Percentiles rank a stretch among this genome's conserved stretches.
phyloP scores from a whole-genome alignment of 2,329 filamentous ascomycete species.

The Diaporthe amygdali region DNA sequence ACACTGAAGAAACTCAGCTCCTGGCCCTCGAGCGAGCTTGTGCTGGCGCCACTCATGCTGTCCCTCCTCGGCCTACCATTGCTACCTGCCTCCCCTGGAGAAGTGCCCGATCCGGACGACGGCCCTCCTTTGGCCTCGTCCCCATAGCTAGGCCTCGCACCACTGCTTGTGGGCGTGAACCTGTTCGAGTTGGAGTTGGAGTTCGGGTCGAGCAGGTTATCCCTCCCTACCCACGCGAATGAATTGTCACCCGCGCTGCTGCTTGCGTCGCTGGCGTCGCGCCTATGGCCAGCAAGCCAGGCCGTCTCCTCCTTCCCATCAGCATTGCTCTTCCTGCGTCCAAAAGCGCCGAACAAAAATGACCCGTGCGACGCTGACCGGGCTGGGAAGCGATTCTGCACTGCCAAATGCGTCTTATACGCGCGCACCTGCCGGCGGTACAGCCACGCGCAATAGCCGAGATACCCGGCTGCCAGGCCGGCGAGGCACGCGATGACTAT shows the following conservation, averaged over 20 bases:
- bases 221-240: constrained; percentile 29
- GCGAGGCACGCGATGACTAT: constrained; percentile 69
- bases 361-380: constrained; percentile 42
- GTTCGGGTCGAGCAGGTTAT: constrained; percentile 29
- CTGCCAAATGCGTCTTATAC: constrained; percentile 73
- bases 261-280: constrained; percentile 17
- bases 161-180: constrained; percentile 10
- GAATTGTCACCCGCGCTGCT: constrained; percentile 28
- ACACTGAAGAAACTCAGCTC: constrained; percentile 72
- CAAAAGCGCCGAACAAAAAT: constrained; percentile 33
- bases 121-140: constrained; percentile 21
- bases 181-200: constrained; percentile 24
- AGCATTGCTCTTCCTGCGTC: constrained; percentile 29
- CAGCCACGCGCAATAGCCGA: constrained; percentile 75
- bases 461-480: constrained; percentile 65
- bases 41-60: constrained; percentile 41
- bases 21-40: constrained; percentile 42
- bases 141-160: constrained; percentile 15
- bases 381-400: constrained; percentile 57
- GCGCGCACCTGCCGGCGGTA: constrained; percentile 73
- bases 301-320: constrained; percentile 15
- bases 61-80: constrained; percentile 32
- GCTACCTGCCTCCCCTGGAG: constrained; percentile 28
- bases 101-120: constrained; percentile 30
- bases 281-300: constrained; percentile 21